A percentile compares a stretch with the other conserved stretches of the same genome.
phyloP scores from a whole-genome alignment of 202 grass and related monocot species.

The Panicum virgatum region DNA sequence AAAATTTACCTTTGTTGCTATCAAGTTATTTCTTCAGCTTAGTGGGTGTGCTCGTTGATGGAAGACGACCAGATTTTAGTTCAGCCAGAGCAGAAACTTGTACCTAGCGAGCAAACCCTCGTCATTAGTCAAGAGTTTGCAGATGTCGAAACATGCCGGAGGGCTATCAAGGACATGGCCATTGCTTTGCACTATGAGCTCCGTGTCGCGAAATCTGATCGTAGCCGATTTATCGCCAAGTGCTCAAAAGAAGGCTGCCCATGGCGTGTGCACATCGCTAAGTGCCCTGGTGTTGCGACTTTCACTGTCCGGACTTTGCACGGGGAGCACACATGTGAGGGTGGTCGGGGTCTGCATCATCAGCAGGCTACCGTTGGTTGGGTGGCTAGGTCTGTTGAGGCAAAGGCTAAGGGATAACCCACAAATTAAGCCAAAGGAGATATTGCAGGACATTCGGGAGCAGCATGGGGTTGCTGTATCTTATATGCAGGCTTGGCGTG shows the following conservation, averaged over 20 bases:
- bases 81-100: slow-evolving; percentile 55
- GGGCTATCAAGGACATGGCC: slow-evolving; percentile 90
- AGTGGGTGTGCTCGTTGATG: slow-evolving; percentile 36
- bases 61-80: slow-evolving; percentile 49
- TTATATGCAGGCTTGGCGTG: slow-evolving; percentile 98
- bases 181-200: slow-evolving; percentile 95
- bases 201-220: slow-evolving; percentile 88
- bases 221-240: slow-evolving; percentile 91
- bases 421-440: slow-evolving; percentile 95
- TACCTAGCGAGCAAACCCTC: slow-evolving; percentile 45
- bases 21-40: slow-evolving; percentile 1
- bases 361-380: slow-evolving; percentile 96
- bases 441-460: slow-evolving; percentile 91
- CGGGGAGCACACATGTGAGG: slow-evolving; percentile 83
- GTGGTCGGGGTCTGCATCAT: slow-evolving; percentile 83
- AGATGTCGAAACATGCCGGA: slow-evolving; percentile 75
- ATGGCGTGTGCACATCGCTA: slow-evolving; percentile 90
- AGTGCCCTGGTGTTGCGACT: slow-evolving; percentile 70
- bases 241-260: slow-evolving; percentile 85
- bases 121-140: slow-evolving; percentile 89
- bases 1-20: background rate
- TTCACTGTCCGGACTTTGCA: slow-evolving; percentile 91
- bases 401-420: slow-evolving; percentile 88
- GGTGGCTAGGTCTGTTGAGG: slow-evolving; percentile 90
- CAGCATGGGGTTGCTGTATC: slow-evolving; percentile 94